A percentile compares a stretch with the other conserved stretches of the same genome.
These are phyloP conservation scores for Chrysoporthe austroafricana DNA, from an alignment of 2,329 filamentous ascomycete genomes.

Conservation along the genomic window DNA sequence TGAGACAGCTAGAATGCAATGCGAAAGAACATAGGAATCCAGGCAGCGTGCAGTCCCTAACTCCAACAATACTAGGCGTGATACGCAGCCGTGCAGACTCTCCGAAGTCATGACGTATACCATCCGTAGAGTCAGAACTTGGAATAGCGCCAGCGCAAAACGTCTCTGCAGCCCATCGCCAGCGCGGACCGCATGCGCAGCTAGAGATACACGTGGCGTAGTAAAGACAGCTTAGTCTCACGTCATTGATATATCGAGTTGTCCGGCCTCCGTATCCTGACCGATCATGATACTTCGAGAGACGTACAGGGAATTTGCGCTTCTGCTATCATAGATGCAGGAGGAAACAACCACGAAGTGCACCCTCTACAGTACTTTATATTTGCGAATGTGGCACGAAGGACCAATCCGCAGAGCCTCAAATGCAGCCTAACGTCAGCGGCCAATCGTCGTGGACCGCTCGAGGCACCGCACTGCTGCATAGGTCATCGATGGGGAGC, in stretches of 20 bases:
- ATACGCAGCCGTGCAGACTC: not conserved
- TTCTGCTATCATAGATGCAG: not conserved
- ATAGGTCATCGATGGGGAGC: not conserved
- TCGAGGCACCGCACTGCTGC: not conserved
- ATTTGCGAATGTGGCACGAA: not conserved
- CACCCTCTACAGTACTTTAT: not conserved
- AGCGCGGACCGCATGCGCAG: constrained; percentile 5
- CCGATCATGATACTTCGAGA: not conserved
- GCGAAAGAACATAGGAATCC: too few relatives aligned
- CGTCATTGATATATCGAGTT: constrained; percentile 15
- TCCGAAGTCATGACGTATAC: constrained; percentile 14
- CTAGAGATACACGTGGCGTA: not conserved
- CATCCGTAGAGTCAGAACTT: not conserved
- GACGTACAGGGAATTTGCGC: not conserved
- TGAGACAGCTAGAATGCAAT: not conserved
- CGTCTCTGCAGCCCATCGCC: not conserved
- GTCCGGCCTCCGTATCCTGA: not conserved
- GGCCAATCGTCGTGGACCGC: not conserved
- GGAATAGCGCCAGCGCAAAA: not conserved
- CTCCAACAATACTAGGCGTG: not conserved
- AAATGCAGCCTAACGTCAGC: not conserved
- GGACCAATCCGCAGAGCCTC: not conserved
- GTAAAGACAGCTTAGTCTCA: not conserved
- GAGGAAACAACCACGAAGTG: not conserved
- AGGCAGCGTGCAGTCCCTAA: constrained; percentile 2